Base-by-base conservation (phyloP, 768 basidiomycete genomes). In the Kwoniella dendrophila region DNA sequence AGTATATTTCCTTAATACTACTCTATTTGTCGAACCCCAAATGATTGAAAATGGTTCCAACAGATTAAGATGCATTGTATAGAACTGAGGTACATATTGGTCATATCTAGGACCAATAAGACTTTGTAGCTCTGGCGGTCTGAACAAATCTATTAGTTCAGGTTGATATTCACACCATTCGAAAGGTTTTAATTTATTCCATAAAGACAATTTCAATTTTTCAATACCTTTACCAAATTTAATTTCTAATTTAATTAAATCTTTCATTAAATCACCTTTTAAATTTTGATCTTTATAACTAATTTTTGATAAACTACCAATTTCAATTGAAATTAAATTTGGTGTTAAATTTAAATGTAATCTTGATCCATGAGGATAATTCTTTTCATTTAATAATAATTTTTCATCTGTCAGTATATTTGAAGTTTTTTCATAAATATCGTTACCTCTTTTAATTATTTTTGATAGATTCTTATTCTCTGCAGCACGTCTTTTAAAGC, bases 111-210 rank as follows among this genome's bases (percentile, higher is more conserved):
- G 8, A 18, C 8, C 27, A 26, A 7, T 26, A 11, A 5, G 22
- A 20, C 26, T 27, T 48, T 24, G 26, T 12, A 22, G 10, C 11
- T 24, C 20, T 18, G 27, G n/a, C n/a, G 45, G 45, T 48, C 45
- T 12, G 7, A 12, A 48, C 12, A 5, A 7, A 6, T 26, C 26
- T 4, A 26, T 48, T 7, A 48, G 12, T 8, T 48, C 22, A 7
- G 22, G 12, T 48, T 48, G 45, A 27, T 48, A 48, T 26, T 48
- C 45, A 7, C 12, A 6, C 45, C 45, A 48, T 48, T 48, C 45
- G 24, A 48, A 7, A 26, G 45, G 45, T 48, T 7, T 20, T 24
- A 20, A 48, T 8, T 22, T 24, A 4, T 48, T 29, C 45, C 45
- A 48, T 29, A 48, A 26, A 48, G 22, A 3, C 26, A 3, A 6